A percentile compares a stretch with the other conserved stretches of the same genome.
Evolutionary conservation across 2,329 filamentous ascomycete genomes (phyloP).

Genomic region (Zasmidium cellare): DNA sequence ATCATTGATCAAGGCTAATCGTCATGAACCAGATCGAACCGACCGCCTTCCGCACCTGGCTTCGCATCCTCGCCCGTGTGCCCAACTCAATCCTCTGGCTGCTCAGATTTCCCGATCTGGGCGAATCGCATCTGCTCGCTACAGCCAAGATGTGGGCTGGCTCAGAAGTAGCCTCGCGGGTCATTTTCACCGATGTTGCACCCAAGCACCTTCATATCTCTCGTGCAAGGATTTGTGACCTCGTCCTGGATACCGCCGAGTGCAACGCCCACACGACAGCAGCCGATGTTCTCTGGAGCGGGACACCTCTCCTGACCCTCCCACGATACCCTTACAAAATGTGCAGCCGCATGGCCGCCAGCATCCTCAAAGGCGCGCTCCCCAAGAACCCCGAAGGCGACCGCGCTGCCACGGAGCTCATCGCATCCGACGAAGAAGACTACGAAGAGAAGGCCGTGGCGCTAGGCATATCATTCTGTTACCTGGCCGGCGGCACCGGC

Average conservation of each 20-base stretch:
- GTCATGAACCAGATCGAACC: constrained; percentile 76
- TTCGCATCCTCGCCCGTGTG: constrained; percentile 81
- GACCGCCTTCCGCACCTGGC: constrained; percentile 91
- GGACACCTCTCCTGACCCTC: constrained; percentile 85
- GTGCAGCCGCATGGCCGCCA: constrained; percentile 97
- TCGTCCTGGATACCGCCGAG: constrained; percentile 95
- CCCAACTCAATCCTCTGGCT: constrained; percentile 93
- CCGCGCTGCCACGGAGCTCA: constrained; percentile 70
- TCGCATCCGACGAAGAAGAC: constrained; percentile 73
- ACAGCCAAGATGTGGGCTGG: constrained; percentile 85
- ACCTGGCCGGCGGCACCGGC: constrained; percentile 44
- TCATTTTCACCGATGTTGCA: constrained; percentile 95
- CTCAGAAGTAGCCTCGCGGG: constrained; percentile 76
- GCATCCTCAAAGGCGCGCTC: constrained; percentile 85
- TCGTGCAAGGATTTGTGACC: constrained; percentile 84
- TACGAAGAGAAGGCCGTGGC: constrained; percentile 78
- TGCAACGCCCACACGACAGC: constrained; percentile 98
- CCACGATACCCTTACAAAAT: constrained; percentile 96
- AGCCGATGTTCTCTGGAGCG: constrained; percentile 94
- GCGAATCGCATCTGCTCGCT: constrained; percentile 78
- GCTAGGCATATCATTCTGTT: constrained; percentile 65
- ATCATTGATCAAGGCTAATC: neutral
- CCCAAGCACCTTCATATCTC: constrained; percentile 93
- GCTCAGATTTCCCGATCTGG: constrained; percentile 91
- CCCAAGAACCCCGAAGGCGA: constrained; percentile 69